Base-by-base conservation (phyloP, 441 rosid species). In the Eutrema salsugineum region DNA sequence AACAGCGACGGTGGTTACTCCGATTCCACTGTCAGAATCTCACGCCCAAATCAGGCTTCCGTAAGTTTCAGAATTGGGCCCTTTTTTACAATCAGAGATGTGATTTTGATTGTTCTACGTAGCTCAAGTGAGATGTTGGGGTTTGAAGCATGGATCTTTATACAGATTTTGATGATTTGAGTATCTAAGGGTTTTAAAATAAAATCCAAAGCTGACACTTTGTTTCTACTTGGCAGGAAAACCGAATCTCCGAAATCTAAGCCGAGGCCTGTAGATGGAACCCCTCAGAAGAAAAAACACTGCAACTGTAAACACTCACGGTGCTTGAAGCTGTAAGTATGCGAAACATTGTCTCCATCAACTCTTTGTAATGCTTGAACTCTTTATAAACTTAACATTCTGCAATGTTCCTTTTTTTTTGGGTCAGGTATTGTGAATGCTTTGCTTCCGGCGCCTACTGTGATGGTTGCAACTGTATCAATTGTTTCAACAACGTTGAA, bases 221-320 rank as follows among this genome's bases (percentile, higher is more conserved):
- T 66, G 39, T 58, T 58, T 38, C 51, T 36, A 57, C 46, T 47
- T 30, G 0, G 12, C 85, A 95, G 98, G 60, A 93, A 87, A 73
- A 86, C 88, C 3, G 98, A 95, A 44, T 95, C 98, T 39, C 98
- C 97, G 19, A 91, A 86, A 70, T 84, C 89, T 36, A 90, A 87
- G 64, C 71, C 91, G 63, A 90, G 91, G 79, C 58, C 91, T 19
- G 82, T 57, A 84, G 98, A 96, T 64, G 89, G 89, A 58, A 91
- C 98, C 36, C 96, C 98, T 54, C 88, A 86, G 88, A 96, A 91
- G 89, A 95, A 87, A 72, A 96, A 93, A 70, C 98, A 91, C 75
- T 96, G 97, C 66, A 96, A 93, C 68, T 96, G 98, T 74, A 90
- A 91, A 80, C 98, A 96, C 77, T 96, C 98, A 15, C 94, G 93